Percentiles rank a stretch among this genome's conserved stretches.
Conservation (phyloP, 306 rosid genomes). For the Cicer chorassanicum region DNA sequence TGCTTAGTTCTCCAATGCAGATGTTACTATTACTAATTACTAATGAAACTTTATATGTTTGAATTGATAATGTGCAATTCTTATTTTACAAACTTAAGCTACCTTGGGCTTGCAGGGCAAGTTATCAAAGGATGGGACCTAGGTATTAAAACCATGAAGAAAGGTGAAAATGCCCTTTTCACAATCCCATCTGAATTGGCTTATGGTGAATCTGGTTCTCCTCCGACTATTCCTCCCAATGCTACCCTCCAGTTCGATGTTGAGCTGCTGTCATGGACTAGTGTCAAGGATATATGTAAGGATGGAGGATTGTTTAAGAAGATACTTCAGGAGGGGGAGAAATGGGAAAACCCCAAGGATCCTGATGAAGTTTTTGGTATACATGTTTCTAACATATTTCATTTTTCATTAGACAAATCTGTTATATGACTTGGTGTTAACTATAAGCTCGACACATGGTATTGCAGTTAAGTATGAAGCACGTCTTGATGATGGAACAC, state of each 20-base stretch:
- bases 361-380: conserved; percentile 57
- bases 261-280: conserved; percentile 86
- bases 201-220: conserved; percentile 82
- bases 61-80: background rate
- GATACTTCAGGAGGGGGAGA: conserved; percentile 74
- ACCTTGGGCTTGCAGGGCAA: conserved; percentile 64
- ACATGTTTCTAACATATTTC: background rate
- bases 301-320: conserved; percentile 95
- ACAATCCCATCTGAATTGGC: conserved; percentile 85
- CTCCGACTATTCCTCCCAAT: conserved; percentile 88
- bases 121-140: conserved; percentile 95
- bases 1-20: background rate
- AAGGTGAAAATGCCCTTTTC: conserved; percentile 81
- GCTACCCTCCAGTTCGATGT: conserved; percentile 89
- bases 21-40: background rate
- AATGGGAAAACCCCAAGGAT: conserved; percentile 89
- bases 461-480: conserved; percentile 83
- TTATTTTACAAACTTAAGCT: background rate
- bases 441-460: background rate
- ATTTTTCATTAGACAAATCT: background rate
- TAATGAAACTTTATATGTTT: background rate
- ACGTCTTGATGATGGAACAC: conserved; percentile 71
- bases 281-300: conserved; percentile 82
- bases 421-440: background rate
- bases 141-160: conserved; percentile 91